Evolutionary conservation across 2,329 filamentous ascomycete genomes (phyloP), one percentile per base, ranked within the genome.

Genomic region (Emmonsiellopsis sp.): DNA sequence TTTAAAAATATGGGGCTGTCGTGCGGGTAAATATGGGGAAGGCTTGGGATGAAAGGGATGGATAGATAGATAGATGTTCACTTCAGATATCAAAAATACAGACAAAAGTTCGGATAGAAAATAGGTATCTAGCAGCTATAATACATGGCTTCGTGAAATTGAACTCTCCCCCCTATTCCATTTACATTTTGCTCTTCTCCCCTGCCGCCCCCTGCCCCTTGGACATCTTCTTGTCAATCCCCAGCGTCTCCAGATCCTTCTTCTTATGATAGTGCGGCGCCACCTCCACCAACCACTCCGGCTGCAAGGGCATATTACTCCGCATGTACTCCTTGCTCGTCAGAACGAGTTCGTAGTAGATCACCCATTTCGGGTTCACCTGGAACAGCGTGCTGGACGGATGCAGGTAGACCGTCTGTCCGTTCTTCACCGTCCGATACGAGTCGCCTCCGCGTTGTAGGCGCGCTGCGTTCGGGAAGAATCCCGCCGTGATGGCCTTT

Each of bases 301-400:
- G 77, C 64, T 94, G 84, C 51, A 97, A 81, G 1, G 90, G 90
- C 77, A 95, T 85, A 55, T 87, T 87, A 62, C 83, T 88, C 27
- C 92, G 78, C 84, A 95, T 94, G 68, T 92, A 98, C 75, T 96
- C 92, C 74, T 94, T 94, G 27, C 87, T 94, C 27, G 93, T 98
- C 62, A 97, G 79, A 6, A 97, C 88, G 17, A 98, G 77, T 51
- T 83, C 85, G 65, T 87, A 88, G 69, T 93, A 98, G 13, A 95
- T 81, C 11, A 95, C 82, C 80, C 87, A 93, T 68, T 88, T 88
- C 8, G 91, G 90, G 58, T 92, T 85, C 1, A 81, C 78, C 55
- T 88, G 82, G 74, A 88, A 87, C 57, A 95, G 72, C 43, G 91
- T 88, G 45, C 83, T 87, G 57, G 84, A 89, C 0, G 93, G 93